Evolutionary conservation across 2,329 filamentous ascomycete species (phyloP).

Genomic region (Microdochium nivale): DNA sequence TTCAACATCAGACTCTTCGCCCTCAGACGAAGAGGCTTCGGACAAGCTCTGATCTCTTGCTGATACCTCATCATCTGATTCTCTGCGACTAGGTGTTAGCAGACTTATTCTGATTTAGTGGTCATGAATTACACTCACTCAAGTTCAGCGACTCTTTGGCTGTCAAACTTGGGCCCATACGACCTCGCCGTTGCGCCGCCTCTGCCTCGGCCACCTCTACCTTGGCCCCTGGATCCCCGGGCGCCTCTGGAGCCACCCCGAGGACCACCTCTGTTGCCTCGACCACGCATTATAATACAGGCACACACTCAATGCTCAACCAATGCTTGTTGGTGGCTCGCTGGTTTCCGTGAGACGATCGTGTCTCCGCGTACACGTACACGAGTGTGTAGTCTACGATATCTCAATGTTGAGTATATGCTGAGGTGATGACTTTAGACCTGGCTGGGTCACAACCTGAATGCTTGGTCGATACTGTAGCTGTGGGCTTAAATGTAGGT

Average conservation of each 20-base stretch:
- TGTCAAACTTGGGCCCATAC: slow-evolving; percentile 33
- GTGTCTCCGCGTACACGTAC: too few species aligned
- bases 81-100: slow-evolving; percentile 7
- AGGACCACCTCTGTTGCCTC: neutral
- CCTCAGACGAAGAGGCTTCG: slow-evolving; percentile 31
- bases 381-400: too few species aligned
- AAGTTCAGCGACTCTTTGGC: slow-evolving; percentile 33
- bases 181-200: slow-evolving; percentile 12
- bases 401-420: too few species aligned
- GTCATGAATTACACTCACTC: slow-evolving; percentile 25
- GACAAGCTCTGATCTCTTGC: slow-evolving; percentile 23
- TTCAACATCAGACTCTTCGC: slow-evolving; percentile 37
- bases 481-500: too few species aligned
- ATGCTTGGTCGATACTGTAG: too few species aligned
- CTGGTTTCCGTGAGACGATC: too few species aligned
- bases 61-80: slow-evolving; percentile 20
- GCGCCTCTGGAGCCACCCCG: neutral
- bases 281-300: neutral
- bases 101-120: neutral
- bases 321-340: too few species aligned
- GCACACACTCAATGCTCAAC: too few species aligned
- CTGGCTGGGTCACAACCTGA: too few species aligned
- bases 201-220: slow-evolving; percentile 22
- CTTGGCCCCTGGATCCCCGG: slow-evolving; percentile 8
- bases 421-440: too few species aligned